Evolutionary conservation across 306 rosid genomes (phyloP), one percentile per base, ranked within the genome.

Genomic region (Echinosophora koreensis): DNA sequence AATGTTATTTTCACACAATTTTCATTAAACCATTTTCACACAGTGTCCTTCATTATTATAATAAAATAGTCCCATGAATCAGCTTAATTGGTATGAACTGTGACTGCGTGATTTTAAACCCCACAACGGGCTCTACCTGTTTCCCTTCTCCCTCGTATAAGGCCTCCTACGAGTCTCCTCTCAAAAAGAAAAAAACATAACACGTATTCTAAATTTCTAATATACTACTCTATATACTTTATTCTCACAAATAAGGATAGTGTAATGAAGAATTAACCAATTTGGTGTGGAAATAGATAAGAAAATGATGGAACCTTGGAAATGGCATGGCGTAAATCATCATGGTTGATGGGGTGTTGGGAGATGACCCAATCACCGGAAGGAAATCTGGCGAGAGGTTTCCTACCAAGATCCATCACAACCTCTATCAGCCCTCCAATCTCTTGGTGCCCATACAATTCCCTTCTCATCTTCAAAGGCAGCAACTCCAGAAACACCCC

Each of bases 391-490:
- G 97, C 99, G 50, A 96, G 79, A 30, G 99, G 98, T 10, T 85
- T 83, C 78, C 99, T 81, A 0, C 99, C 99, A 78, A 96, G 87
- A 87, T 96, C 99, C 99, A 96, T 82, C 4, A 92, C 99, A 65
- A 96, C 96, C 86, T 96, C 99, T 46, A 96, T 86, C 28, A 96
- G 84, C 57, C 82, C 78, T n/a, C 87, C 89, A 63, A 96, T 74
- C 71, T 91, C 96, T 63, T 77, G 69, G 44, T 92, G 99, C 42
- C 77, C 55, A 59, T 69, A 69, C 71, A 96, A 66, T 18, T 92
- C 90, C 80, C 77, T 82, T 77, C 84, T 86, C 99, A 92, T 84
- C 80, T 85, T 81, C 68, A 42, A 30, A 14, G 99, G 99, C 62
- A 96, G 78, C 39, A 96, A 74, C 27, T 91, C 90, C 10, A 96